Evolutionary conservation across 2,329 filamentous ascomycete genomes (phyloP).

Genomic region (Hymenotorrendiella dingleyae): DNA sequence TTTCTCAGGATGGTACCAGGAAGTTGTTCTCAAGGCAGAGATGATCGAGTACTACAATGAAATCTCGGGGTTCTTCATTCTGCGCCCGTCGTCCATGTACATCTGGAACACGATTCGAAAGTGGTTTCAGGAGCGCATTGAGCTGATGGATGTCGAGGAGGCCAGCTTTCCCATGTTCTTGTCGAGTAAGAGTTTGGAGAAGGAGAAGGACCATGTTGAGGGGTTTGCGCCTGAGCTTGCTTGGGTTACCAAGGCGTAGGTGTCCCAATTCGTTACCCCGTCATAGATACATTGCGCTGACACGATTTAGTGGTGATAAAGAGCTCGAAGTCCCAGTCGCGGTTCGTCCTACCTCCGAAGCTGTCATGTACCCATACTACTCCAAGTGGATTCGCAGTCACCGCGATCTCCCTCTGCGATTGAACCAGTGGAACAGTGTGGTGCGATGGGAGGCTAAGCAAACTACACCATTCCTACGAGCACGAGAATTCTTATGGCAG

Average conservation of each 20-base stretch:
- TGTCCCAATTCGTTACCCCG: slow-evolving; percentile 17
- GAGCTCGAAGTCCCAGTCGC: slow-evolving; percentile 77
- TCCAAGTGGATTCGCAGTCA: slow-evolving; percentile 96
- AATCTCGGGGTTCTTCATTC: slow-evolving; percentile 94
- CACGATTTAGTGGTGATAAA: slow-evolving; percentile 65
- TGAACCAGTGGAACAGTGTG: slow-evolving; percentile 96
- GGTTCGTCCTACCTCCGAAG: slow-evolving; percentile 63
- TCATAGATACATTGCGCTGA: slow-evolving; percentile 20
- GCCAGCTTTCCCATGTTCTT: slow-evolving; percentile 96
- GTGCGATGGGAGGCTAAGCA: slow-evolving; percentile 98
- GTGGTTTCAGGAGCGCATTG: slow-evolving; percentile 70
- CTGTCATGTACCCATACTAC: slow-evolving; percentile 94
- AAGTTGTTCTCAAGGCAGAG: slow-evolving; percentile 93
- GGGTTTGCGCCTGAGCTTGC: slow-evolving; percentile 94
- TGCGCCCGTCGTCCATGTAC: slow-evolving; percentile 66
- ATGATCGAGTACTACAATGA: slow-evolving; percentile 94
- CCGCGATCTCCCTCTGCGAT: slow-evolving; percentile 83
- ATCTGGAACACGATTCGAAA: slow-evolving; percentile 61
- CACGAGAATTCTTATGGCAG: slow-evolving; percentile 96
- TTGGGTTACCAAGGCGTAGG: slow-evolving; percentile 79
- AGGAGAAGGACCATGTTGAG: slow-evolving; percentile 91
- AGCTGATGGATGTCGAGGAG: slow-evolving; percentile 88
- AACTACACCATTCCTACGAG: slow-evolving; percentile 77
- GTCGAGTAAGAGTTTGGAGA: slow-evolving; percentile 72
- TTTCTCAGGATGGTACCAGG: slow-evolving; percentile 94